Conservation (phyloP, 768 basidiomycete genomes). For the Lentinus brumalis region DNA sequence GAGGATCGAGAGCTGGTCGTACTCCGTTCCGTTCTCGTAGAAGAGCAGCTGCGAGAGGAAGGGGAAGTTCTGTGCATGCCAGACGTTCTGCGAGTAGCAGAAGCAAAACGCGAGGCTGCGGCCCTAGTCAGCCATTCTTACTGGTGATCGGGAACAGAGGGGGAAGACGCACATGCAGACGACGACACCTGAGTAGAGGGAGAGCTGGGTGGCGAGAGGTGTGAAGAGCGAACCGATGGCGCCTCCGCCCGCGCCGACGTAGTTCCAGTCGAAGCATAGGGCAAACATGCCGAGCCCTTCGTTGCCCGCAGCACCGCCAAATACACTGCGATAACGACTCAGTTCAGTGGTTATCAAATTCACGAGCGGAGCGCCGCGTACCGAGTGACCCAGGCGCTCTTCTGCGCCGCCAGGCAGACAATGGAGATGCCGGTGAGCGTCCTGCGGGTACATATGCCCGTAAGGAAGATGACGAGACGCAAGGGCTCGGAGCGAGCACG, state of each 20-base stretch:
- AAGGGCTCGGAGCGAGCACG: no score
- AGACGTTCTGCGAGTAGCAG: constrained; percentile 48
- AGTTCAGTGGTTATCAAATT: no score
- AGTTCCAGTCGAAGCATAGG: constrained; percentile 61
- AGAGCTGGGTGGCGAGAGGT: constrained; percentile 23
- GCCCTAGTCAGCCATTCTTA: not conserved
- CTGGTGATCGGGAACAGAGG: not conserved
- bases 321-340: constrained; percentile 32
- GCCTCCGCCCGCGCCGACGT: constrained; percentile 32
- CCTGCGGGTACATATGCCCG: not conserved
- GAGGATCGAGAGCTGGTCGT: constrained; percentile 55
- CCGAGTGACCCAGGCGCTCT: constrained; percentile 51
- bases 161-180: constrained; percentile 35
- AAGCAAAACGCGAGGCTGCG: constrained; percentile 39
- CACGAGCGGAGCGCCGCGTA: no score
- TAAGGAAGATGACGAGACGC: no score
- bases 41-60: constrained; percentile 38
- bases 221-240: constrained; percentile 44
- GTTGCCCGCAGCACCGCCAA: constrained; percentile 64
- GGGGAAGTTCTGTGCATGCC: constrained; percentile 59
- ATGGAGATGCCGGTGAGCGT: constrained; percentile 64
- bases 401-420: constrained; percentile 53
- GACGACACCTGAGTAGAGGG: constrained; percentile 25
- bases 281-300: constrained; percentile 62
- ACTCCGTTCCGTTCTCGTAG: constrained; percentile 52